Base-by-base conservation (phyloP, 1,284 basidiomycete species). In the Austroboletus novae-zelandiae region DNA sequence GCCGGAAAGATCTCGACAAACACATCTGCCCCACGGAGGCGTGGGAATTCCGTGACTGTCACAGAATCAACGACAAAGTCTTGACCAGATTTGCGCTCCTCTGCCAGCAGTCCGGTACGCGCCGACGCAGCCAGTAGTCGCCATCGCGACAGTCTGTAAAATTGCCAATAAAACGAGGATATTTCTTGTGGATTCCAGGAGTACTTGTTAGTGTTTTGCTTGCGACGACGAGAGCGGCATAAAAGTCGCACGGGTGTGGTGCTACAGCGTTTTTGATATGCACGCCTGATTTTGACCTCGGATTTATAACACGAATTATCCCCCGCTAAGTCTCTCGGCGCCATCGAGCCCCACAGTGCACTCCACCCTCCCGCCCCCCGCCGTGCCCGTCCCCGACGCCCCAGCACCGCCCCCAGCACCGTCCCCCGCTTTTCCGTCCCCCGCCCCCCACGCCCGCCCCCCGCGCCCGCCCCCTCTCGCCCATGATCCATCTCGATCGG, bases 401-500 rank as follows among this genome's bases (percentile, higher is more conserved):
- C 8, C 14, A 43, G 27, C 45, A 34, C 31, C 31, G 42, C 5
- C 11, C 1, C 30, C n/a, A 3, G 30, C 11, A 23, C 9, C 41
- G 3, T 20, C 23, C 11, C 9, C 36, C 48, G 25, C 49, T 27
- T 41, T 42, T n/a, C n/a, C 48, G 15, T 40, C 57, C 7, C 48
- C 29, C 41, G 47, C 44, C 20, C 29, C 50, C 2, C 50, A 14
- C 45, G 39, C 20, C n/a, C 14, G 18, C 20, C 42, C 23, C 9
- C 8, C 45, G 20, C 57, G 27, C 50, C 37, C 45, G 32, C 36
- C 39, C 27, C 40, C 29, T 30, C 48, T 23, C 30, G 56, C 51
- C 64, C 62, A 81, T 81, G 79, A 77, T 81, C 70, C 78, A 80
- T 74, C 74, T 81, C 72, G 80, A 82, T 80, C 79, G 73, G 60